Conservation (phyloP, 106 monocot genomes). For the Apostasia shenzhenica region DNA sequence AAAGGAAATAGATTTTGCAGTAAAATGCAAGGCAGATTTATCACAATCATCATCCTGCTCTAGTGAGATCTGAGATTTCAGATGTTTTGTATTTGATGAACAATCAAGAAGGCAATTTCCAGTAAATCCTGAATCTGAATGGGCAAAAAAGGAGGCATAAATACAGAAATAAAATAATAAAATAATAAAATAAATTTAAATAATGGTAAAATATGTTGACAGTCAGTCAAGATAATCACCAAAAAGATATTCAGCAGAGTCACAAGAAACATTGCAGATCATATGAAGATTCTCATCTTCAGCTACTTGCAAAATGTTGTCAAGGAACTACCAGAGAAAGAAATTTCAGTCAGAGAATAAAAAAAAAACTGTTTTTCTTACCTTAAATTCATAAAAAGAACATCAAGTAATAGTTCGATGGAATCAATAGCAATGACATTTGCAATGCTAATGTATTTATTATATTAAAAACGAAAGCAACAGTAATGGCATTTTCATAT, state of each 20-base stretch:
- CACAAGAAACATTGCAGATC: constrained; percentile 8
- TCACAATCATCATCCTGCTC: not conserved
- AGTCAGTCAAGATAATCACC: constrained; percentile 1
- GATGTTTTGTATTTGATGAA: constrained; percentile 13
- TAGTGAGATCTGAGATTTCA: constrained; percentile 5
- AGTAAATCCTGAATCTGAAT: constrained; percentile 14
- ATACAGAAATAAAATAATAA: not conserved
- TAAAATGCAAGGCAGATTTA: constrained; percentile 16
- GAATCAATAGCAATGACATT: too few relatives aligned
- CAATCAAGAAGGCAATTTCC: constrained; percentile 13
- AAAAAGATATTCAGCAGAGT: constrained; percentile 6
- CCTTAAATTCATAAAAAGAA: too few relatives aligned
- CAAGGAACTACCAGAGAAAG: constrained; percentile 20
- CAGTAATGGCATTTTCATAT: too few relatives aligned
- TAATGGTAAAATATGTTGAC: not conserved
- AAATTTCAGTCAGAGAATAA: too few relatives aligned
- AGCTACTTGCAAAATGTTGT: constrained; percentile 18
- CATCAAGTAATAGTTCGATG: too few relatives aligned
- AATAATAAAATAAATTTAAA: not conserved
- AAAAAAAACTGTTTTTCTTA: too few relatives aligned
- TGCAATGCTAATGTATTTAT: too few relatives aligned
- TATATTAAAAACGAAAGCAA: too few relatives aligned
- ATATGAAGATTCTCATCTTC: constrained; percentile 16
- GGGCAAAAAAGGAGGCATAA: not conserved
- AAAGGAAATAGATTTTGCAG: not conserved